Evolutionary conservation across 768 basidiomycete genomes (phyloP), one percentile per base, ranked within the genome.

Genomic region (Lentinula detonsa): DNA sequence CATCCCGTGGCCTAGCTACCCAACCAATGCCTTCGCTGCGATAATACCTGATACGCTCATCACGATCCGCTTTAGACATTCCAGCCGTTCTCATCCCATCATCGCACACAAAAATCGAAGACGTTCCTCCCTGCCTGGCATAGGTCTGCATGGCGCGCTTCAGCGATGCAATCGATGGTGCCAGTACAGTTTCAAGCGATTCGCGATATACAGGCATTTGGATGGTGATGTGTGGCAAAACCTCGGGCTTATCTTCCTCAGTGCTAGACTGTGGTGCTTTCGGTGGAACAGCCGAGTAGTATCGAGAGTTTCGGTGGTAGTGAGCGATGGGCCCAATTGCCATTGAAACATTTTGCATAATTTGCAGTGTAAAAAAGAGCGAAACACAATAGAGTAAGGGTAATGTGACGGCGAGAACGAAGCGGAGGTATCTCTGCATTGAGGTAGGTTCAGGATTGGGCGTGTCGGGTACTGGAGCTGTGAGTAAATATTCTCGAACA

Each of bases 131-230:
- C 69, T 94, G 92, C 1, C 91, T 79, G 1, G 91, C 90, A 69
- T 93, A 91, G 1, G 90, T 91, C 73, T 90, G 88, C 85, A 92
- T 91, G 0, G 91, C 91, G 70, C 84, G 85, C 69, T 92, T 92
- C 64, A 93, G 69, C 0, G 85, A 86, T 57, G 84, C 79, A 54
- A 94, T 85, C 5, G 86, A 88, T 0, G 90, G 90, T 0, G 82
- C 73, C 82, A 92, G 81, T 0, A 90, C 90, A 40, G 81, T 72
- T 33, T 85, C 81, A 34, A 92, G 73, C 64, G 83, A 84, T 69
- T 92, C 90, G 65, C 92, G 93, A 76, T 93, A 94, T 31, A 94
- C 91, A 0, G 93, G 81, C 83, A 95, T 84, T 72, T 93, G 85
- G 60, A 95, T 84, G 0, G 89, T 89, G 37, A 92, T 78, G 66